Evolutionary conservation across 257 asterid species (phyloP).

Genomic region (Solanum virginianum): DNA sequence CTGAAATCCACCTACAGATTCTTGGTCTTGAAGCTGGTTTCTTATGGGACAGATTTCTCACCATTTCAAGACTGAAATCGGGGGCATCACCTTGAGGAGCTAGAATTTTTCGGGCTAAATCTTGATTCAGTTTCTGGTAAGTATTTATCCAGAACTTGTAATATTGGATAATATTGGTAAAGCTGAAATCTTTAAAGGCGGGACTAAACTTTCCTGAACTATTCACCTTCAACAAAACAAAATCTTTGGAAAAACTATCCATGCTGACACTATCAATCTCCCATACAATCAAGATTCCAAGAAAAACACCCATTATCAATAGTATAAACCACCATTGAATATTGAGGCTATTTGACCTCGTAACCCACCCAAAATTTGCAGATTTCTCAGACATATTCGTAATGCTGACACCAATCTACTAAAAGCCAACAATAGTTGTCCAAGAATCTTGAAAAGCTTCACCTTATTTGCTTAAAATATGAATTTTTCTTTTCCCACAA

Average conservation of each 20-base stretch:
- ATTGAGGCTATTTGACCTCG: constrained; percentile 30
- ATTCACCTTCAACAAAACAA: constrained; percentile 15
- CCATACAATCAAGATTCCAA: constrained; percentile 49
- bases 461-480: not conserved
- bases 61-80: constrained; percentile 9
- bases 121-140: constrained; percentile 12
- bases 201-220: constrained; percentile 5
- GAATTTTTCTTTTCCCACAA: not conserved
- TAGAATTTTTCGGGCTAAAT: constrained; percentile 3
- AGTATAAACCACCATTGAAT: constrained; percentile 55
- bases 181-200: constrained; percentile 19
- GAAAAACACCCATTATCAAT: constrained; percentile 29
- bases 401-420: not conserved
- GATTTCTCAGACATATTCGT: constrained; percentile 41
- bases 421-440: not conserved
- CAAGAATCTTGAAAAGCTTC: not conserved
- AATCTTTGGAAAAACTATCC: constrained; percentile 17
- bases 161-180: constrained; percentile 3
- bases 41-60: constrained; percentile 4
- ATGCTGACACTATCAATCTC: constrained; percentile 28
- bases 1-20: constrained; percentile 40
- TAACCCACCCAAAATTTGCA: constrained; percentile 28
- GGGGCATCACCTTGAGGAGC: constrained; percentile 3
- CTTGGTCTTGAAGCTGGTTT: not conserved
- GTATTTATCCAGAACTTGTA: not conserved